phyloP scores from a whole-genome alignment of 2,329 filamentous ascomycete species.

The Ambrosiella beaveri region DNA sequence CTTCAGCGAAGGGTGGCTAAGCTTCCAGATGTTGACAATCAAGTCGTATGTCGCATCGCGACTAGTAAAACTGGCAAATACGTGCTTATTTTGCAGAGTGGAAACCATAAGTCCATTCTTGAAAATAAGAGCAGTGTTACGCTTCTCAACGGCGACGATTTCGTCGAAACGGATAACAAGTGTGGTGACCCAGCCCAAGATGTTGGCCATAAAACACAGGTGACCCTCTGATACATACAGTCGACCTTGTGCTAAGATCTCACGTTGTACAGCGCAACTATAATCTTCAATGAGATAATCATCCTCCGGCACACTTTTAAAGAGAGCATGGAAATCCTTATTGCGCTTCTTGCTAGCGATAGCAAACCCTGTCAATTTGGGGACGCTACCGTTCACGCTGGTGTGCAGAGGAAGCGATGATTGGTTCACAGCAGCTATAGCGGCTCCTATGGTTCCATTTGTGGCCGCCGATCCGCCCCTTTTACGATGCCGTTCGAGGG shows the following conservation, averaged over 20 bases:
- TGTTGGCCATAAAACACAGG: slow-evolving; percentile 97
- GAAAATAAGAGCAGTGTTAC: slow-evolving; percentile 86
- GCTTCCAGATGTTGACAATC: slow-evolving; percentile 96
- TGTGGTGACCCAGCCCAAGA: slow-evolving; percentile 93
- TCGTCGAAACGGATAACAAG: slow-evolving; percentile 97
- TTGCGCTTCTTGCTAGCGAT: slow-evolving; percentile 94
- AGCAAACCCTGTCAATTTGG: slow-evolving; percentile 82
- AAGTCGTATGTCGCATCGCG: slow-evolving; percentile 93
- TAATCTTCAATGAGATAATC: slow-evolving; percentile 98
- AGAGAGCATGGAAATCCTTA: slow-evolving; percentile 80
- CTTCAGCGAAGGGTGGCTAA: slow-evolving; percentile 79
- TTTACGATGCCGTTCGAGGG: slow-evolving; percentile 46
- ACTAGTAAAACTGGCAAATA: slow-evolving; percentile 88
- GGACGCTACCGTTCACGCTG: slow-evolving; percentile 44
- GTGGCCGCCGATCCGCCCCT: slow-evolving; percentile 67
- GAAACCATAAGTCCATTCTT: slow-evolving; percentile 96
- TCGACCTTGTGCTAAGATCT: slow-evolving; percentile 84
- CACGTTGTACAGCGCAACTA: slow-evolving; percentile 85
- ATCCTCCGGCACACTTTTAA: slow-evolving; percentile 93
- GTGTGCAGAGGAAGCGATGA: slow-evolving; percentile 28
- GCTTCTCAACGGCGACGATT: slow-evolving; percentile 90
- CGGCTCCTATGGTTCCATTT: slow-evolving; percentile 50
- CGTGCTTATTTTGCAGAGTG: slow-evolving; percentile 83
- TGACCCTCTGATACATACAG: slow-evolving; percentile 95
- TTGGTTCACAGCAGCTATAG: slow-evolving; percentile 50